Conservation (phyloP, 2,329 filamentous ascomycete genomes). For the Ceratocystis ficicola region DNA sequence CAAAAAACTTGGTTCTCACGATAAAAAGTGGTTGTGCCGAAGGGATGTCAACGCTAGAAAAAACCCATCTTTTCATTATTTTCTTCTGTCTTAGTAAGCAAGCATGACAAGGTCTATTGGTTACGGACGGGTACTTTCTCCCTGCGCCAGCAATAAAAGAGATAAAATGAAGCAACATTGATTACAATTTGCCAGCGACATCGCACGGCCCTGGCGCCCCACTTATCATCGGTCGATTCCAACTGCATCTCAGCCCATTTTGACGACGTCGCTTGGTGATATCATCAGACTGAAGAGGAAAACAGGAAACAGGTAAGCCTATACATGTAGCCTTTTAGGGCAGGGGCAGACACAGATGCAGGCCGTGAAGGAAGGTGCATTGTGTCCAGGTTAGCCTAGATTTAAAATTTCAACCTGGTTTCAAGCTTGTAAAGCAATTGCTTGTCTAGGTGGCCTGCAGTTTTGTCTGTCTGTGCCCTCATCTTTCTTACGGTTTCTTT, state of each 20-base stretch:
- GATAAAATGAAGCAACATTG: slow-evolving; percentile 10
- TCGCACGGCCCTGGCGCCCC: slow-evolving; percentile 19
- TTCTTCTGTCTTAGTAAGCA: neutral
- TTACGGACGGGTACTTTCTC: neutral
- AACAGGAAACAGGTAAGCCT: slow-evolving; percentile 7
- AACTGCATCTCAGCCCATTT: slow-evolving; percentile 22
- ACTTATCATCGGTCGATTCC: slow-evolving; percentile 23
- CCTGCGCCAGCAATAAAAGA: neutral
- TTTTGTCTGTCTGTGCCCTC: neutral
- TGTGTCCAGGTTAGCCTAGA: neutral
- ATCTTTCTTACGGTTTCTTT: neutral
- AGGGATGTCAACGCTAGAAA: neutral
- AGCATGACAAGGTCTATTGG: neutral
- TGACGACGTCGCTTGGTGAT: slow-evolving; percentile 20
- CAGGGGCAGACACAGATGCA: neutral
- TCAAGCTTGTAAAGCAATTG: neutral
- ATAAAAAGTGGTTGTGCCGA: neutral
- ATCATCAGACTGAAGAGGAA: slow-evolving; percentile 17
- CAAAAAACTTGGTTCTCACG: no score
- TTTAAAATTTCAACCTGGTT: neutral
- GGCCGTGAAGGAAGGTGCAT: neutral
- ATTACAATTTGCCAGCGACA: slow-evolving; percentile 14
- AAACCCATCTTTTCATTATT: neutral
- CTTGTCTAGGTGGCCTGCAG: neutral
- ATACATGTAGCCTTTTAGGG: neutral